A percentile compares a stretch with the other conserved stretches of the same genome.
Conservation (phyloP, 805 yeast species). For the Lipomyces anomalus region DNA sequence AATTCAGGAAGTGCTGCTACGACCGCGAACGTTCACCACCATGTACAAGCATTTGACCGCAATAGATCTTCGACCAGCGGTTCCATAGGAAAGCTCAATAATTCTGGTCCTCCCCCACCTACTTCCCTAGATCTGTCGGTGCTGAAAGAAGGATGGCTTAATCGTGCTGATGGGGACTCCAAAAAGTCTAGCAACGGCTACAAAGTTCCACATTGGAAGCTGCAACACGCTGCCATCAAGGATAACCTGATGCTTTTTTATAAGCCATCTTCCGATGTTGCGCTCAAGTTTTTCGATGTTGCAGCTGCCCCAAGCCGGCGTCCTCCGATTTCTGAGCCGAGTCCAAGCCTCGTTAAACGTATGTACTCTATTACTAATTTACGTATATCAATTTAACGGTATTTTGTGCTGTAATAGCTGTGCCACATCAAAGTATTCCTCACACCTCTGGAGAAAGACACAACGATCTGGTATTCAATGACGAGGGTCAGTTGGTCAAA, state of each 20-base stretch:
- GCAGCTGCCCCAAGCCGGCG: slow-evolving; percentile 2
- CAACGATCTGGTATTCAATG: slow-evolving; percentile 53
- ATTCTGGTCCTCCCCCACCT: background rate
- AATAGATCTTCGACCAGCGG: background rate
- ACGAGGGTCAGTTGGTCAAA: slow-evolving; percentile 41
- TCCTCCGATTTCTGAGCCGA: background rate
- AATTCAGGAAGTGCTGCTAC: background rate
- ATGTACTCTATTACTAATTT: background rate
- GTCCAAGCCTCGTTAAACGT: background rate
- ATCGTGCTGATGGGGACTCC: slow-evolving; percentile 32
- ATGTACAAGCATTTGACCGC: too few relatives aligned
- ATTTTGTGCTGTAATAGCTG: slow-evolving; percentile 1
- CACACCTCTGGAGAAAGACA: slow-evolving; percentile 42
- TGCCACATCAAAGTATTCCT: slow-evolving; percentile 9
- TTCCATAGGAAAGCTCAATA: background rate
- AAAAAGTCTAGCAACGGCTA: slow-evolving; percentile 12
- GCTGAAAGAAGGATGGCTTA: slow-evolving; percentile 56
- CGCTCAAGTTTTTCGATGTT: slow-evolving; percentile 36
- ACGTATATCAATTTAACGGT: background rate
- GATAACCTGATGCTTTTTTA: slow-evolving; percentile 63
- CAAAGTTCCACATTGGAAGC: slow-evolving; percentile 32
- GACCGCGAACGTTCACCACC: background rate
- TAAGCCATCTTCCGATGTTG: slow-evolving; percentile 49
- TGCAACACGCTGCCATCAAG: slow-evolving; percentile 60
- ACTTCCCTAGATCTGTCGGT: background rate